Conservation (phyloP, 2,329 filamentous ascomycete species). For the Colletotrichum melonis region DNA sequence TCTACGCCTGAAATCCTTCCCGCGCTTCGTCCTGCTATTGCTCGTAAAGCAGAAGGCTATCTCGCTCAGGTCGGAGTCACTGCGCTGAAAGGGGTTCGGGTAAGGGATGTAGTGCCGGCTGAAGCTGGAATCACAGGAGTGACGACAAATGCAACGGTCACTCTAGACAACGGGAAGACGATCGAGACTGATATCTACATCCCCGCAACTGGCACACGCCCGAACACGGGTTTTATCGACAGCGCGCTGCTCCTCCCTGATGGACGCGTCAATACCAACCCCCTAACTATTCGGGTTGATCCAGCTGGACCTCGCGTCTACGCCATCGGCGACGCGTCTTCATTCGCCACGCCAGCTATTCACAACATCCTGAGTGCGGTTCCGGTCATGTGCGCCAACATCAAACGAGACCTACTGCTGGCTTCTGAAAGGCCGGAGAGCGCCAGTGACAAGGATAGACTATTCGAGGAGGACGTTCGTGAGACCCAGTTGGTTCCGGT, state of each 20-base stretch:
- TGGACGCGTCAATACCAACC: slow-evolving; percentile 51
- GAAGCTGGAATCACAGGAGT: slow-evolving; percentile 43
- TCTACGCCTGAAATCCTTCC: slow-evolving; percentile 52
- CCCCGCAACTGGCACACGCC: slow-evolving; percentile 53
- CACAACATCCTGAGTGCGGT: slow-evolving; percentile 54
- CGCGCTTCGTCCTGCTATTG: slow-evolving; percentile 49
- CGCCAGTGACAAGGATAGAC: slow-evolving; percentile 41
- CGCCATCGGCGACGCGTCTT: slow-evolving; percentile 57
- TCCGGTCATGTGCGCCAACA: slow-evolving; percentile 57
- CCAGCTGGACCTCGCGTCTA: slow-evolving; percentile 51
- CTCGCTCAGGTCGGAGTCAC: slow-evolving; percentile 58
- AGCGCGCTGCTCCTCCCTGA: slow-evolving; percentile 44
- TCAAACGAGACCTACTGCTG: slow-evolving; percentile 60
- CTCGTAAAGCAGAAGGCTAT: slow-evolving; percentile 51
- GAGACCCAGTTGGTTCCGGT: slow-evolving; percentile 61
- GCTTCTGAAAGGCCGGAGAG: slow-evolving; percentile 41
- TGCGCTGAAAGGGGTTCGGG: slow-evolving; percentile 53
- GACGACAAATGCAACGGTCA: slow-evolving; percentile 45
- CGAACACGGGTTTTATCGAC: slow-evolving; percentile 54
- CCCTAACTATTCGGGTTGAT: slow-evolving; percentile 50
- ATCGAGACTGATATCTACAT: slow-evolving; percentile 60
- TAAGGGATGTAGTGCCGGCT: slow-evolving; percentile 46
- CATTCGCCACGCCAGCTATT: slow-evolving; percentile 52
- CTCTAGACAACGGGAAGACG: slow-evolving; percentile 51
- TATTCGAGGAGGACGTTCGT: slow-evolving; percentile 54